Base-by-base conservation (phyloP, 805 yeast species). In the Wickerhamiella qilinensis region DNA sequence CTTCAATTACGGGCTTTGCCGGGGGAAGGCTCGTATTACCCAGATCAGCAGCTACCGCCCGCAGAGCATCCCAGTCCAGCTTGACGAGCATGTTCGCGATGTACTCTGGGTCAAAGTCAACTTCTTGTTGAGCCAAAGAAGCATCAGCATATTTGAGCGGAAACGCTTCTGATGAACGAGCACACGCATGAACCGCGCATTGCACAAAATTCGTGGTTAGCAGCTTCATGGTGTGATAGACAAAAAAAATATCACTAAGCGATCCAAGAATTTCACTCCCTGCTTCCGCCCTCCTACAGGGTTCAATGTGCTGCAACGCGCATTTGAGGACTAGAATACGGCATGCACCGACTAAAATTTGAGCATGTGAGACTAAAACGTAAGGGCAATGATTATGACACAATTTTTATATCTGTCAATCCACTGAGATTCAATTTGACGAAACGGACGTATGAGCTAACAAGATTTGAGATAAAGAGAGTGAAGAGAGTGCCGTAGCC, bases 131-230 rank as follows among this genome's bases (percentile, higher is more conserved):
- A 14, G 71, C 78, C 27, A 91, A 63, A 48, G 77, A 70, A 50
- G 91, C 78, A 39, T 67, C 67, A 18, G 73, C 69, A 55, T 69
- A 88, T 43, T 67, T 65, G 40, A 91, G 67, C 2, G 98, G 98
- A 55, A 85, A 91, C 16, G 93, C 73, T 4, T 74, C 72, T 12
- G 71, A 69, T 4, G 88, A 69, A 12, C 74, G 62, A 33, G 77
- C 84, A 54, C 98, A 91, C 2, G 75, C 51, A 52, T 78, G 77
- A 44, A 84, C 80, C 0, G 97, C 85, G 60, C 98, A 91, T 56
- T 79, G 84, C 45, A 91, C 93, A 59, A 91, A 91, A 59, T 91
- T 91, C 11, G 96, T 82, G n/a, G 98, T 88, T 20, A 91, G 64
- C 52, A 88, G 75, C 62, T 91, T 88, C 98, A 88, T 88, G 19